Conservation (phyloP, 495 filamentous ascomycete species). For the Lindgomyces ingoldianus region DNA sequence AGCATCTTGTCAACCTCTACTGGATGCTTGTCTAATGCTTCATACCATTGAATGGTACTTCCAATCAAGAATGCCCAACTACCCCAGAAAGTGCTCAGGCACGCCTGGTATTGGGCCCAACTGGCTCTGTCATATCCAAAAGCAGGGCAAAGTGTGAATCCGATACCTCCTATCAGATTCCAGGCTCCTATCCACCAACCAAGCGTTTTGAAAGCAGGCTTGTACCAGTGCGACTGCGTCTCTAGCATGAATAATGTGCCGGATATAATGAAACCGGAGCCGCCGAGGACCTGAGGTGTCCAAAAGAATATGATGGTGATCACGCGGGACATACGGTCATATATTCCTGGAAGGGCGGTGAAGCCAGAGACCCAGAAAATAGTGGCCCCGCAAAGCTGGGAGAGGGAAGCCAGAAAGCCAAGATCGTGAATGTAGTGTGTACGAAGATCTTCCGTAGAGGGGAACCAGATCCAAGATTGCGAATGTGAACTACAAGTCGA, state of each 20-base stretch:
- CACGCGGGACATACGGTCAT: constrained; percentile 49
- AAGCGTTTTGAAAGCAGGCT: constrained; percentile 57
- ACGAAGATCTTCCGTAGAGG: constrained; percentile 57
- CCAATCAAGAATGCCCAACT: constrained; percentile 71
- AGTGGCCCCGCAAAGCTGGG: constrained; percentile 63
- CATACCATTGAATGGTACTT: constrained; percentile 65
- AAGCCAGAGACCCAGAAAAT: constrained; percentile 72
- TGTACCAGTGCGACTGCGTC: constrained; percentile 67
- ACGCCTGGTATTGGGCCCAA: constrained; percentile 59
- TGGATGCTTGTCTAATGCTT: constrained; percentile 62
- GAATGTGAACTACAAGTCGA: neutral
- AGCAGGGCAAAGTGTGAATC: constrained; percentile 69
- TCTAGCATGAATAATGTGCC: constrained; percentile 67
- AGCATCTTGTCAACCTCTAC: constrained; percentile 46
- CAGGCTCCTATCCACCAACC: constrained; percentile 64
- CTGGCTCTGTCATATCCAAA: constrained; percentile 54
- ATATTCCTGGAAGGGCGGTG: constrained; percentile 63
- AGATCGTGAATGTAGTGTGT: constrained; percentile 67
- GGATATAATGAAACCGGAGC: constrained; percentile 63
- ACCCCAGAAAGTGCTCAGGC: constrained; percentile 66
- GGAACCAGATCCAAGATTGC: constrained; percentile 61
- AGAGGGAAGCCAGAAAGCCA: constrained; percentile 65
- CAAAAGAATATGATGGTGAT: constrained; percentile 63
- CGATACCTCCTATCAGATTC: constrained; percentile 63
- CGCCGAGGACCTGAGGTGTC: constrained; percentile 69